Base-by-base conservation (phyloP, 106 monocot genomes). In the Dendrobium catenatum region DNA sequence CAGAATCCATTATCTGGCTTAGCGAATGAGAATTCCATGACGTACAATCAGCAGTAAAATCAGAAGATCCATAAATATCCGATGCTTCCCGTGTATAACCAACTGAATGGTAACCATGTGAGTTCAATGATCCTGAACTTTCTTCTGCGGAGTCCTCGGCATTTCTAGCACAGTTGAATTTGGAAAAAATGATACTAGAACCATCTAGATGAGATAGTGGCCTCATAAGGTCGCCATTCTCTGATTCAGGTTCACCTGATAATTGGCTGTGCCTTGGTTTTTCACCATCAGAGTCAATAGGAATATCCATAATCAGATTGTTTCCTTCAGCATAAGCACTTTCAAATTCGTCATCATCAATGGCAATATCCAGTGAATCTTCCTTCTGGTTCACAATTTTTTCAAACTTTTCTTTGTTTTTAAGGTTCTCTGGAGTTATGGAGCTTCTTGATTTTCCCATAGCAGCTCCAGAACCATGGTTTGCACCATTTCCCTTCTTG, bases 61-160 rank as follows among this genome's bases (percentile, higher is more conserved):
- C 89, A 17, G 85, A 73, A 67, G 90, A 88, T 80, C 84, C 92
- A 82, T 95, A 90, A 46, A 82, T 37, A 80, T 92, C 90, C n/a
- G 87, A 92, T 81, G 89, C 80, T 80, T 96, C 91, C 24, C 89
- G 84, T 61, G 86, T 82, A 83, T 90, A 90, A 82, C 87, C 82
- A 84, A 89, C 89, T 48, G 85, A 82, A 42, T 87, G 87, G 26
- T 89, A 75, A 64, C 49, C 40, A 24, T 41, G 84, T 24, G 86
- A 90, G 64, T 88, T 91, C 91, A 93, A 91, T 33, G 90, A 89
- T 80, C 84, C 81, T 24, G 89, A 84, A 55, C 87, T 90, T 82
- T 86, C 88, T 73, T 73, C 87, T 58, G 91, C 82, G 82, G 88
- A 91, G 41, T 89, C 88, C 27, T 77, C 89, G 44, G 79, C 54